Evolutionary conservation across 495 filamentous ascomycete genomes (phyloP), one percentile per base, ranked within the genome.

Genomic region (Talaromyces liani): DNA sequence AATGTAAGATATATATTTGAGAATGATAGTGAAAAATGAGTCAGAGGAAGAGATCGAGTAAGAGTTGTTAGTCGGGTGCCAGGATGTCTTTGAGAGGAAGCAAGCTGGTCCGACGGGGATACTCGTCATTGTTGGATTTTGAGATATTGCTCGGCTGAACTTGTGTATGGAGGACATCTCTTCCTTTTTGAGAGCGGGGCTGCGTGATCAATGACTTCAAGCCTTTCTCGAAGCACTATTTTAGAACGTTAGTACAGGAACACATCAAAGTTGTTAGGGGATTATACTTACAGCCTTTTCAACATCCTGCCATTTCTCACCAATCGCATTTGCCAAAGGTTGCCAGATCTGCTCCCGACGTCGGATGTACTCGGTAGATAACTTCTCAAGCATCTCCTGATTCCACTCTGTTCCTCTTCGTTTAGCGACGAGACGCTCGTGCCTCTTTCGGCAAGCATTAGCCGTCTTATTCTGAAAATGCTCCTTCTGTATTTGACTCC

Each of bases 381-480:
- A 70, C 14, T 73, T 76, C 67, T 90, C 86, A 3, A 89, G 76
- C 76, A 86, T 89, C 58, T 82, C 70, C 47, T 79, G 81, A 70
- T 90, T 87, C 82, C 87, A 91, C 63, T 87, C 85, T 65, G 88
- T 87, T 22, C 67, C 73, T 47, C 31, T 83, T 61, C 79, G 77
- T 64, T 83, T 80, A 71, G 89, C 87, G 82, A 91, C 85, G 63
- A 91, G 73, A 22, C 89, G 76, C 73, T 91, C 89, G 68, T 91
- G 87, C 49, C 89, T 80, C 71, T 92, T 92, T 16, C 89, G 87
- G 74, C 89, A 92, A 29, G 89, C 88, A 72, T 92, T 92, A 33
- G 87, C 80, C 6, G 88, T 87, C 76, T 91, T 92, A 67, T 72
- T 75, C 3, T 87, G 88, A 69, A 92, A 92, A 70, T 87, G 82